Evolutionary conservation across 805 yeast species (phyloP), one percentile per base, ranked within the genome.

Genomic region (Teunomyces aglyptinius): DNA sequence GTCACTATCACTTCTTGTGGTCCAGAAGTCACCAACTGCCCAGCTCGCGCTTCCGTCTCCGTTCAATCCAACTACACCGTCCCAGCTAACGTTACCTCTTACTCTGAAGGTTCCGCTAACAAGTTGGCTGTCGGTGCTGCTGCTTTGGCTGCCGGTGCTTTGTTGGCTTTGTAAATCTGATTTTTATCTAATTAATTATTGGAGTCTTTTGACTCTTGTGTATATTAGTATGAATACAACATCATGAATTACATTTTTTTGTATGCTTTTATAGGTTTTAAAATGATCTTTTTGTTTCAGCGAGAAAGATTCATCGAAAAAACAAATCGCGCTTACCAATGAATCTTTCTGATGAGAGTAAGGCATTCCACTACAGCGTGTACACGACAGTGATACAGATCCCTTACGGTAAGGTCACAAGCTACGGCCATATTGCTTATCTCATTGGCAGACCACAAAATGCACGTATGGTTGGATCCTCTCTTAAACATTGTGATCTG

Each of bases 371-470:
- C 56, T 65, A 72, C 38, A 82, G 83, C 0, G 89, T 85, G 0
- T 87, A 81, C 56, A 66, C 72, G 4, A 65, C 77, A 3, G 81
- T 78, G 1, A 65, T 64, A 29, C 63, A 67, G 48, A 74, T 86
- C 4, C 95, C 95, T 0, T 50, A 53, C 5, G 92, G 90, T 1
- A 63, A 65, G 36, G 90, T 82, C 5, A 80, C 89, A 0, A 74
- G 83, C n/a, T 87, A 87, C 54, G 90, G 89, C 2, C 91, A 85
- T 58, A 79, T 87, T 6, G 94, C 94, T 0, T 75, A 76, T 49
- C 63, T 85, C 7, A 70, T 85, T 0, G 76, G 75, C 26, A 69
- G 75, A 42, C 94, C 96, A 0, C 76, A 69, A 42, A 83, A 85
- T 52, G 74, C 94, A 1, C 70, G 96, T 5, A 89, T 81, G 49